These are phyloP conservation scores for Solanum hybrid DNA, from an alignment of 305 asterid genomes.

Conservation along the genomic window DNA sequence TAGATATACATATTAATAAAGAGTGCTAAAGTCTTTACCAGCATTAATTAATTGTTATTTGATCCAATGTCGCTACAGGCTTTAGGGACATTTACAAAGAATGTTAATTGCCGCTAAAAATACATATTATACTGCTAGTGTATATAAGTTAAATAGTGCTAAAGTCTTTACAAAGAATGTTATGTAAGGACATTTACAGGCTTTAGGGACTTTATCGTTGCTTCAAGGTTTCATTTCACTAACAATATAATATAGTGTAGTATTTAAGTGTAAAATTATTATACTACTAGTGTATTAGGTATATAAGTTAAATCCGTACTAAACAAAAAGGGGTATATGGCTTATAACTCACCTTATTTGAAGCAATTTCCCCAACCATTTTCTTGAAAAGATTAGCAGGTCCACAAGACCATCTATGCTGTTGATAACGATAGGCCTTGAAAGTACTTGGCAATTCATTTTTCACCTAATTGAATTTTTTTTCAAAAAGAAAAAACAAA, in stretches of 20 bases:
- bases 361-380: slow-evolving; percentile 18
- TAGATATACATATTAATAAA: neutral
- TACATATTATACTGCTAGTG: no score
- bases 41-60: no score
- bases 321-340: neutral
- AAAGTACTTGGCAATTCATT: slow-evolving; percentile 30
- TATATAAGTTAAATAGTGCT: no score
- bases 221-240: neutral
- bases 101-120: neutral
- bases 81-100: neutral
- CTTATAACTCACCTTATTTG: slow-evolving; percentile 2
- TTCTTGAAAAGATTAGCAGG: slow-evolving; percentile 32
- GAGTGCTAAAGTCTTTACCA: neutral
- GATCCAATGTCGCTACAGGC: neutral
- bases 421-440: slow-evolving; percentile 24
- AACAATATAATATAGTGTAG: no score
- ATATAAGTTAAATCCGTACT: neutral
- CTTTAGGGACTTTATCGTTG: neutral
- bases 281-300: neutral
- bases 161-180: no score
- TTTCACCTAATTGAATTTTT: slow-evolving; percentile 15
- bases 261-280: neutral
- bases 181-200: no score
- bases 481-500: neutral
- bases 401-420: slow-evolving; percentile 34